Evolutionary conservation across 805 yeast genomes (phyloP), one percentile per base, ranked within the genome.

Genomic region (Candida vartiovaarae): DNA sequence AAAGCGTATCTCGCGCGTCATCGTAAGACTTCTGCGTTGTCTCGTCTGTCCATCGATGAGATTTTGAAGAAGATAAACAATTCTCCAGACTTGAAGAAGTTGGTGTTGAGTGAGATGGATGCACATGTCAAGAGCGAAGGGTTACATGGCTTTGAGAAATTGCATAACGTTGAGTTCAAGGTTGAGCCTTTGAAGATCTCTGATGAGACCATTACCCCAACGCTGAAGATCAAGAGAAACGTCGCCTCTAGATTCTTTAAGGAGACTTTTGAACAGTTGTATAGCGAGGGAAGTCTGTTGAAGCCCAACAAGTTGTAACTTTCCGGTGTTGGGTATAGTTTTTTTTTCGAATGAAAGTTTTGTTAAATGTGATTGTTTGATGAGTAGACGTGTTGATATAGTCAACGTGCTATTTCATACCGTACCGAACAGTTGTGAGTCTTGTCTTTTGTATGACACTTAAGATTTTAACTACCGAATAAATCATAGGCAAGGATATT

Each of bases 171-270:
- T 29, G 53, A 60, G 31, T 60, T 80, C 31, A 75, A 63, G 37
- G 46, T 77, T 39, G 86, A 82, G 52, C 86, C 88, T 5, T 64
- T 82, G 49, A 77, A 69, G 32, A 64, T 79, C n/a, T 79, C 72
- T 38, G 77, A 78, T 46, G 80, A 78, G 39, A 74, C 76, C 3
- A 60, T 83, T 32, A 83, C 91, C 2, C 90, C 90, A 33, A 83
- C 90, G 4, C 54, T 77, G 50, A 77, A 78, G 59, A 61, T 77
- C 42, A 76, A 76, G 59, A 65, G 85, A 45, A 49, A 46, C 24
- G 44, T 67, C 25, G 78, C 80, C 0, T 66, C 67, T 34, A 68
- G 67, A 52, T 62, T 59, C 41, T 80, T 72, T 55, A 55, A 63
- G 39, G 48, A 55, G 5, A 66, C 63, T 26, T 59, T 78, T 38